Evolutionary conservation across 495 filamentous ascomycete genomes (phyloP).

Genomic region (Trichoderma virens): DNA sequence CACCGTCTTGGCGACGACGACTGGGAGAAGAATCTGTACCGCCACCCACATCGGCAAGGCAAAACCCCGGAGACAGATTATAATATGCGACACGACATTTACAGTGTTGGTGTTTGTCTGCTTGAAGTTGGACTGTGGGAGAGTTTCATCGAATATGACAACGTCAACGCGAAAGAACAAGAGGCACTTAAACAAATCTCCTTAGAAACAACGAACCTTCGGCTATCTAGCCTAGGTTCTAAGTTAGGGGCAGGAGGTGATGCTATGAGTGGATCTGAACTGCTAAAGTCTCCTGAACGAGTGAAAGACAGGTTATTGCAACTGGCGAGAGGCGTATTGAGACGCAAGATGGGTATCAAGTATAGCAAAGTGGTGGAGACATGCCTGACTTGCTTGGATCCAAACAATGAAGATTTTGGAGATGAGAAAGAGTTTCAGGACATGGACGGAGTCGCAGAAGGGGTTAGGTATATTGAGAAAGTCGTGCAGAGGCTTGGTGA

Average conservation of each 20-base stretch:
- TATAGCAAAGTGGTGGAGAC: slow-evolving; percentile 42
- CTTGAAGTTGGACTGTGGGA: slow-evolving; percentile 56
- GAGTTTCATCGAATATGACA: slow-evolving; percentile 32
- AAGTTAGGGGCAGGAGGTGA: background rate
- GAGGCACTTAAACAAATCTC: too few relatives aligned
- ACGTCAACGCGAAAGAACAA: background rate
- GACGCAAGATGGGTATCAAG: slow-evolving; percentile 38
- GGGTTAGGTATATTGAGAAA: slow-evolving; percentile 43
- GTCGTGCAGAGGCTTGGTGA: slow-evolving; percentile 9
- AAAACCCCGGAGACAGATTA: slow-evolving; percentile 31
- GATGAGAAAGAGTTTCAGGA: slow-evolving; percentile 39
- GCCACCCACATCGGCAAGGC: slow-evolving; percentile 48
- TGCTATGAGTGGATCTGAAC: background rate
- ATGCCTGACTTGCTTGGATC: slow-evolving; percentile 51
- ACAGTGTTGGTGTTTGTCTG: slow-evolving; percentile 34
- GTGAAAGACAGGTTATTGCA: slow-evolving; percentile 35
- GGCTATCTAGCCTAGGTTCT: background rate
- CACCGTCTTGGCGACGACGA: slow-evolving; percentile 29
- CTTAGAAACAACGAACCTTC: background rate
- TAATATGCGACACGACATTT: slow-evolving; percentile 58
- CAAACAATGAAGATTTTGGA: slow-evolving; percentile 38
- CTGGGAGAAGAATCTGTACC: slow-evolving; percentile 48
- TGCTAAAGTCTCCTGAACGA: background rate
- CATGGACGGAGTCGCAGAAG: slow-evolving; percentile 40
- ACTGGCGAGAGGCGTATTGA: slow-evolving; percentile 34